A percentile compares a stretch with the other conserved stretches of the same genome.
These are phyloP conservation scores for Balakata baccata DNA, from an alignment of 345 rosid species.

Conservation along the genomic window DNA sequence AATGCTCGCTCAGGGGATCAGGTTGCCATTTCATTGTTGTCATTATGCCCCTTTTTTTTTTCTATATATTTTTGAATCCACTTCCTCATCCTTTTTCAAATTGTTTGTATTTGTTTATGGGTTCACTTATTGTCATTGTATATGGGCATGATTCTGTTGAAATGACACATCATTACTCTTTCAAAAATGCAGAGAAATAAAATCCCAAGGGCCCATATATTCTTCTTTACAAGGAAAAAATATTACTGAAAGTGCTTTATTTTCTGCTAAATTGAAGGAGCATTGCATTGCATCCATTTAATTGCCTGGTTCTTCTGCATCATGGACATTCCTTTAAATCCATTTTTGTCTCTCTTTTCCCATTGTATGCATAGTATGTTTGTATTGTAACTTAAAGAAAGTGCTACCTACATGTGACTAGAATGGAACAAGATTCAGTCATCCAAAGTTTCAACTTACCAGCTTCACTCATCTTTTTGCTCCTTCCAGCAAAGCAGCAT, in stretches of 20 bases:
- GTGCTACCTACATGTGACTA: not conserved
- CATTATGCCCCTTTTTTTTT: not conserved
- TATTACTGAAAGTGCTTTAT: not conserved
- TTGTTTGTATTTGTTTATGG: not conserved
- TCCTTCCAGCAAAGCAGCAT: slow-evolving; percentile 80
- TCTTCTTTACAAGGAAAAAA: not conserved
- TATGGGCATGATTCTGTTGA: not conserved
- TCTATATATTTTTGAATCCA: not conserved
- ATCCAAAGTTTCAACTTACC: slow-evolving; percentile 13
- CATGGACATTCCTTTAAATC: not conserved
- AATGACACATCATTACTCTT: not conserved
- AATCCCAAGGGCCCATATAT: not conserved
- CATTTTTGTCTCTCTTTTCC: not conserved
- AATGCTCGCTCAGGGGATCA: not conserved
- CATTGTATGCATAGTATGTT: not conserved
- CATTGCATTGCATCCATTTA: not conserved
- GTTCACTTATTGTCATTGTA: not conserved
- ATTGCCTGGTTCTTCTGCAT: not conserved
- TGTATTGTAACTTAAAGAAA: not conserved
- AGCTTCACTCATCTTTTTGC: slow-evolving; percentile 35
- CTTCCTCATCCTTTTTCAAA: not conserved
- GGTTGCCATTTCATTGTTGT: not conserved
- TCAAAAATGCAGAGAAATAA: not conserved
- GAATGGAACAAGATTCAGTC: not conserved
- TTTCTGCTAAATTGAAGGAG: not conserved